Evolutionary conservation across 202 grass and related monocot genomes (phyloP).

Genomic region (Eragrostis tef): DNA sequence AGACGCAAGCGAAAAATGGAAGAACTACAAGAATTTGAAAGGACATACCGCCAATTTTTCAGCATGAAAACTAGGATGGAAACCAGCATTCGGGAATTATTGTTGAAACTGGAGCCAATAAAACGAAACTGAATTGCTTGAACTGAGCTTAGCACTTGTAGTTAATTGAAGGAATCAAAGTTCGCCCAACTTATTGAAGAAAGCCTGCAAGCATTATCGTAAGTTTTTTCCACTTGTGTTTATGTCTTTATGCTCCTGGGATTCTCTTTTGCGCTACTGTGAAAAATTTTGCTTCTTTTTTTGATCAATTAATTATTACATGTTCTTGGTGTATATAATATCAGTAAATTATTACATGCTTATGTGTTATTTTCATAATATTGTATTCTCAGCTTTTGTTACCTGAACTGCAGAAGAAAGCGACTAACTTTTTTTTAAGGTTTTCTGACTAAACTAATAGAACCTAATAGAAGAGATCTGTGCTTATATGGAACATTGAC

Average conservation of each 20-base stretch:
- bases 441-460: conserved; percentile 14
- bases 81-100: conserved; percentile 72
- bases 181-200: conserved; percentile 41
- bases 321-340: conserved; percentile 19
- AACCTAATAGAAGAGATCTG: not conserved
- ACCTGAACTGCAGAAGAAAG: not conserved
- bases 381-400: conserved; percentile 25
- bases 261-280: conserved; percentile 34
- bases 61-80: conserved; percentile 90
- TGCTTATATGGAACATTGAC: not conserved
- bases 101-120: conserved; percentile 85
- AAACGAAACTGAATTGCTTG: conserved; percentile 67
- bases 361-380: not conserved
- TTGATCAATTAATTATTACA: conserved; percentile 3
- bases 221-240: conserved; percentile 45
- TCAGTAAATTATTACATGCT: conserved; percentile 23
- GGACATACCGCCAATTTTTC: conserved; percentile 62
- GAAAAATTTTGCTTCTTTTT: conserved; percentile 6
- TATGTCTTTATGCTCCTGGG: conserved; percentile 28
- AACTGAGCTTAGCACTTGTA: conserved; percentile 16
- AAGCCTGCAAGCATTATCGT: conserved; percentile 45
- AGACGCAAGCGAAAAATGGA: conserved; percentile 64
- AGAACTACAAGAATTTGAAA: conserved; percentile 80
- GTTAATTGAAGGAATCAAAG: not conserved
- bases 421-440: not conserved